Evolutionary conservation across 306 rosid genomes (phyloP), one percentile per base, ranked within the genome.

Genomic region (Arachis hypogaea): DNA sequence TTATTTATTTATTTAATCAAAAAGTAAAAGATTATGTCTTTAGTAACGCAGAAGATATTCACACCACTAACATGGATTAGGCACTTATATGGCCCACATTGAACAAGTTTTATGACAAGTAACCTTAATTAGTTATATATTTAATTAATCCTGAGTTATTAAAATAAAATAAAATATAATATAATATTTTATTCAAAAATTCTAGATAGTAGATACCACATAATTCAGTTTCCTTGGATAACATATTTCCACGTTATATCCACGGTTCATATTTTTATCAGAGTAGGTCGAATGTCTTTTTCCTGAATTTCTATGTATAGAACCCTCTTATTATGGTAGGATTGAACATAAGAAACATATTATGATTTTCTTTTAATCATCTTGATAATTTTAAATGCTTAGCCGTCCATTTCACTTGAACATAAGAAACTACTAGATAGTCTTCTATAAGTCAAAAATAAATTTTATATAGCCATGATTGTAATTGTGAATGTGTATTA

Each of bases 341-440:
- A 59, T 22, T 59, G 30, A 18, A 55, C 6, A 18, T 18, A 18
- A 18, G 18, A 18, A 18, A 18, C 18, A 18, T 18, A 18, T 18
- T 18, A 3, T 4, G 3, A 29, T 55, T 18, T 7, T 16, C 22
- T 28, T 22, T 55, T 18, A 29, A 30, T 59, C 11, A 59, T 30
- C 63, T 10, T 59, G 16, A 59, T 59, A 59, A 59, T 59, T 59
- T 59, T 3, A 10, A 33, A 59, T 59, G 64, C n/a, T 33, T 33
- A 11, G 9, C 18, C 7, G 18, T 11, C 44, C 64, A 0, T 33
- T 14, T 14, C 14, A 9, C 18, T 11, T 33, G 42, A 7, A 30
- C 43, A 59, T 28, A 9, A 44, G 11, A 44, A 8, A 44, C 9
- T 7, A 2, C 9, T 44, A 7, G 9, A 44, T 22, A 22, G 49